Conservation (phyloP, 331 rosid species). For the Dryas integrifolia region DNA sequence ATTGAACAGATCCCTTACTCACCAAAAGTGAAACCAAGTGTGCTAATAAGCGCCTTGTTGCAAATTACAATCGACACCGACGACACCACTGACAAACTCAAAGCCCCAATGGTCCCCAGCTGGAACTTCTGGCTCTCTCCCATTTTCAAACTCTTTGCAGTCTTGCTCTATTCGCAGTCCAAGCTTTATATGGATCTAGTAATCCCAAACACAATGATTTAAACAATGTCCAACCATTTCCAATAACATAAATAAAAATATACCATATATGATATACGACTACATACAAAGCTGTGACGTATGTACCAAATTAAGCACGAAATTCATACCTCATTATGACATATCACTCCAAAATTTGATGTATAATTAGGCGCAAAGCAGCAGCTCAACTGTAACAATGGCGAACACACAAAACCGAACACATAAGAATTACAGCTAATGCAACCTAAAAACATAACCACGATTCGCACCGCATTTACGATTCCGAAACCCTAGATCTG, state of each 20-base stretch:
- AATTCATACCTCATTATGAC: conserved; percentile 21
- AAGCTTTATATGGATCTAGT: conserved; percentile 26
- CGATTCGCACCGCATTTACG: neutral
- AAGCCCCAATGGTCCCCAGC: conserved; percentile 61
- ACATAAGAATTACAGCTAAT: neutral
- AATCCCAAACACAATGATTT: conserved; percentile 3
- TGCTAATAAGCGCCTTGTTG: conserved; percentile 62
- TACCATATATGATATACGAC: neutral
- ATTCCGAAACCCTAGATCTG: conserved; percentile 31
- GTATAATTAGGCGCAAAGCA: neutral
- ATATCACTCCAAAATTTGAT: neutral
- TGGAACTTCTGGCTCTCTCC: conserved; percentile 55
- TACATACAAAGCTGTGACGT: neutral
- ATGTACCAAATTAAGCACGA: neutral
- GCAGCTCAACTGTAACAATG: conserved; percentile 25
- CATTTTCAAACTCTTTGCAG: conserved; percentile 28
- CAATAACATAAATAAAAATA: neutral
- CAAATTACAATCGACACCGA: conserved; percentile 61
- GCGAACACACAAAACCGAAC: neutral
- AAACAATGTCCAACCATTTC: neutral
- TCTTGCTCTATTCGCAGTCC: conserved; percentile 11
- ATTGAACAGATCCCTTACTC: conserved; percentile 20
- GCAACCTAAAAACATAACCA: neutral
- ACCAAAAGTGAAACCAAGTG: conserved; percentile 61
- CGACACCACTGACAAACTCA: conserved; percentile 63